phyloP scores from a whole-genome alignment of 2,329 filamentous ascomycete species.

The Seiridium cupressi region DNA sequence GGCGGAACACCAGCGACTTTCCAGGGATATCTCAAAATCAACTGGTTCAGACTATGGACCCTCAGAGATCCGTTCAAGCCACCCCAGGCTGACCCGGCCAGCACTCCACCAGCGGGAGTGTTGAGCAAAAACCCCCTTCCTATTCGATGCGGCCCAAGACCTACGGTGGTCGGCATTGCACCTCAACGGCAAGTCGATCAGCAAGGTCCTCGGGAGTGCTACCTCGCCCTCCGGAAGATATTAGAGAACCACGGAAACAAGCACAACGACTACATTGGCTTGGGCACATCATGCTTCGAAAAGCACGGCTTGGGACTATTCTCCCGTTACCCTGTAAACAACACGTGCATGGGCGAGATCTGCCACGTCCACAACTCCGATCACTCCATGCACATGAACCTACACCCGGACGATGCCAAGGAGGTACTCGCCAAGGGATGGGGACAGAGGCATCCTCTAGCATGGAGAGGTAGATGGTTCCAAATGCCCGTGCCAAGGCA shows the following conservation, averaged over 20 bases:
- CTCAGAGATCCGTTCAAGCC: conserved; percentile 68
- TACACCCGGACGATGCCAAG: conserved; percentile 76
- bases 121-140: conserved; percentile 54
- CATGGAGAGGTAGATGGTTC: conserved; percentile 63
- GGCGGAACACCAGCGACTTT: conserved; percentile 78
- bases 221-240: conserved; percentile 50
- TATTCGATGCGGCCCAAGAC: conserved; percentile 57
- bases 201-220: conserved; percentile 51
- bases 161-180: conserved; percentile 12
- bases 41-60: conserved; percentile 68
- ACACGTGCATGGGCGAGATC: conserved; percentile 76
- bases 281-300: conserved; percentile 74
- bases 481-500: conserved; percentile 68
- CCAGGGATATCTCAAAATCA: conserved; percentile 70
- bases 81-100: conserved; percentile 47
- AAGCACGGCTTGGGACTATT: conserved; percentile 80
- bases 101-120: conserved; percentile 56
- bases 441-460: conserved; percentile 71
- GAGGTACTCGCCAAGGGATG: conserved; percentile 73
- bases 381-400: conserved; percentile 73
- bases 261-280: conserved; percentile 50
- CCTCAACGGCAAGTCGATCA: conserved; percentile 44
- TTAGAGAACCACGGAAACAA: conserved; percentile 49
- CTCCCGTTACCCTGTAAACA: conserved; percentile 61
- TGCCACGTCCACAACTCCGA: conserved; percentile 78